Conservation (phyloP, 2,329 filamentous ascomycete genomes). For the Neurospora sp. region DNA sequence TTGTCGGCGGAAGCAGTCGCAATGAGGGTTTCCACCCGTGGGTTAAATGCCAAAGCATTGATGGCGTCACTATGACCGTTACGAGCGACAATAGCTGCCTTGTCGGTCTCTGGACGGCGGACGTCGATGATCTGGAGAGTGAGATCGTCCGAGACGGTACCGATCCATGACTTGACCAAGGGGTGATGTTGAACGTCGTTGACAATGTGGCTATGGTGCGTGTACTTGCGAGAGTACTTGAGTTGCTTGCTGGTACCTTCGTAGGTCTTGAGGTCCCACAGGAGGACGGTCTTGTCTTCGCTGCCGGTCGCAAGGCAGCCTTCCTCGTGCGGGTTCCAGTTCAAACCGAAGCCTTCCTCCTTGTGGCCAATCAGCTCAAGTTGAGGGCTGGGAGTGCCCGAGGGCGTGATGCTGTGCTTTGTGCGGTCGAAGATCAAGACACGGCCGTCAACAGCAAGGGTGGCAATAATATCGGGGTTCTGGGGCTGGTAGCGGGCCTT, state of each 20-base stretch:
- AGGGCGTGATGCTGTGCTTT: constrained; percentile 75
- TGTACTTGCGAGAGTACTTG: constrained; percentile 65
- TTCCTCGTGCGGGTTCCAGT: constrained; percentile 78
- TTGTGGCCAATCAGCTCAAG: constrained; percentile 78
- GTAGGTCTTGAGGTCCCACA: constrained; percentile 83
- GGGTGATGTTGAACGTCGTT: constrained; percentile 97
- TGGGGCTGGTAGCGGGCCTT: constrained; percentile 97
- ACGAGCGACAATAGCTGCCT: constrained; percentile 57
- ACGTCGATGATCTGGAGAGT: constrained; percentile 87
- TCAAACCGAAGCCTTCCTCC: constrained; percentile 82
- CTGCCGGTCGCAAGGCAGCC: constrained; percentile 83
- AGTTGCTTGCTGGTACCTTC: constrained; percentile 60
- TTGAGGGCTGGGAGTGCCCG: constrained; percentile 67
- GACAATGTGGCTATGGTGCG: constrained; percentile 80
- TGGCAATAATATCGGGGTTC: constrained; percentile 93
- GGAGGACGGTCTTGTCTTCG: constrained; percentile 80
- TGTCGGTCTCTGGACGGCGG: constrained; percentile 55
- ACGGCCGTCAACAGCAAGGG: constrained; percentile 76
- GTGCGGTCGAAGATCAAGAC: constrained; percentile 93
- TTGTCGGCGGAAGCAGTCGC: constrained; percentile 94
- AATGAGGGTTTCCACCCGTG: constrained; percentile 76
- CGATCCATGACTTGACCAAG: constrained; percentile 72
- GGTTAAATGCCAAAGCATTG: constrained; percentile 93
- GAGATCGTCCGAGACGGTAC: constrained; percentile 88
- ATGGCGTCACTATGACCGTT: constrained; percentile 84